A percentile compares a stretch with the other conserved stretches of the same genome.
phyloP scores from a whole-genome alignment of 2,329 filamentous ascomycete genomes.

The Metarhizium rileyi region DNA sequence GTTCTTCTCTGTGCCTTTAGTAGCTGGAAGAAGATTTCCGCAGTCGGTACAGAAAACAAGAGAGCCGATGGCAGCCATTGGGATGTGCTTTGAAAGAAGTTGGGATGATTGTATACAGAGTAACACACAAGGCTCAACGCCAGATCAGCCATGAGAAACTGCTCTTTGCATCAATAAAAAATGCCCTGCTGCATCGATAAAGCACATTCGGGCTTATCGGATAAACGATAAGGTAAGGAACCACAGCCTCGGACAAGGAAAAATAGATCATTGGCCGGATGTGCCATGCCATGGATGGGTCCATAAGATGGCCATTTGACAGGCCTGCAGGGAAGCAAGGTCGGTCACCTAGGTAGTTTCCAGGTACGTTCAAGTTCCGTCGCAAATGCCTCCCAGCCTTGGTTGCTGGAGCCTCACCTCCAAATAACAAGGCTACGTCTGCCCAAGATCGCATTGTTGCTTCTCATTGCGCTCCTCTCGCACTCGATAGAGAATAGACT shows the following conservation, averaged over 20 bases:
- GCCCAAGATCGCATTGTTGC: not conserved
- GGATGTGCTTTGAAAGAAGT: not conserved
- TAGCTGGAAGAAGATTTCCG: constrained; percentile 78
- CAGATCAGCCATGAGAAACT: not conserved
- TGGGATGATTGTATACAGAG: not conserved
- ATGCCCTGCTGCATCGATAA: not conserved
- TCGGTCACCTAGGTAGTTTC: not conserved
- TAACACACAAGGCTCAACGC: not conserved
- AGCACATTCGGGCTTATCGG: constrained; percentile 10
- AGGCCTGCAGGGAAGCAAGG: not conserved
- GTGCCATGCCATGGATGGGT: not conserved
- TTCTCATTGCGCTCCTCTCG: not conserved
- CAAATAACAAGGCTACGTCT: not conserved
- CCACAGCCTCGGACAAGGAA: constrained; percentile 14
- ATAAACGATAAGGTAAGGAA: constrained; percentile 20
- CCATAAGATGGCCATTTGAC: not conserved
- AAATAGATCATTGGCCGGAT: constrained; percentile 8
- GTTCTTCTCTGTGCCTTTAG: constrained; percentile 65
- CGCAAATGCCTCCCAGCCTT: not conserved
- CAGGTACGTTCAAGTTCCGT: not conserved
- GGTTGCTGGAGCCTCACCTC: not conserved
- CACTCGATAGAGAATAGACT: not conserved
- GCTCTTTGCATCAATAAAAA: not conserved
- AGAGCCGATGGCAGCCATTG: constrained; percentile 82
- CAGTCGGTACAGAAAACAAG: constrained; percentile 90